Percentiles rank a stretch among this genome's conserved stretches.
Conservation (phyloP, 2,329 filamentous ascomycete species). For the Phoma sp. region DNA sequence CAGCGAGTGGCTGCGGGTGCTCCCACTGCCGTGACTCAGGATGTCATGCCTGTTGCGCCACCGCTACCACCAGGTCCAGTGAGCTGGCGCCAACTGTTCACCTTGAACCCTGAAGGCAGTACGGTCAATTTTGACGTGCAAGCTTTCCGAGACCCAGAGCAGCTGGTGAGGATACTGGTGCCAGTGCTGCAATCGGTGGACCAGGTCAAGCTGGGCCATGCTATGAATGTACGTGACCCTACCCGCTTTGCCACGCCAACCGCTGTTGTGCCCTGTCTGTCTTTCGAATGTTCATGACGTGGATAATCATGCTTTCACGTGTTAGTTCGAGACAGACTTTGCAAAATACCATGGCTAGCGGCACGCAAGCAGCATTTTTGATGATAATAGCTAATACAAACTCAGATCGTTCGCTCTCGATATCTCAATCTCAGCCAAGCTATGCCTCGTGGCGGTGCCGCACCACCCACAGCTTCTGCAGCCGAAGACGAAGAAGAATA, state of each 20-base stretch:
- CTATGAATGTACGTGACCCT: slow-evolving; percentile 68
- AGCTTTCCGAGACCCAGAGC: slow-evolving; percentile 70
- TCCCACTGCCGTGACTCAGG: slow-evolving; percentile 32
- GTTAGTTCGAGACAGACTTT: neutral
- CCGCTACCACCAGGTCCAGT: slow-evolving; percentile 77
- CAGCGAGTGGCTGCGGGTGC: slow-evolving; percentile 69
- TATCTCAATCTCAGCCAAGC: slow-evolving; percentile 49
- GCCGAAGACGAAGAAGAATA: slow-evolving; percentile 83
- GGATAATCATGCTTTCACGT: slow-evolving; percentile 10
- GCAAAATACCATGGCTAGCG: too few species aligned
- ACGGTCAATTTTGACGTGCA: slow-evolving; percentile 84
- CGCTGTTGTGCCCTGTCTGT: neutral
- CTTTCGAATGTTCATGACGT: neutral
- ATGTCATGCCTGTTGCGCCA: slow-evolving; percentile 61
- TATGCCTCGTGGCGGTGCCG: slow-evolving; percentile 32
- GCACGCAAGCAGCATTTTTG: neutral
- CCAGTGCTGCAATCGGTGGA: slow-evolving; percentile 78
- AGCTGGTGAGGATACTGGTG: slow-evolving; percentile 82
- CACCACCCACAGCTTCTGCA: slow-evolving; percentile 37
- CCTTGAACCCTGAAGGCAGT: slow-evolving; percentile 76
- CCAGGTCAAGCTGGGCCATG: slow-evolving; percentile 70
- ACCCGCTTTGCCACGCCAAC: neutral
- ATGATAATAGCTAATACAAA: neutral
- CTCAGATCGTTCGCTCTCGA: slow-evolving; percentile 50
- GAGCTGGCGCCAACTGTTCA: slow-evolving; percentile 84